Conservation (phyloP, 1,284 basidiomycete species). For the Singerocomus rubriflavus region DNA sequence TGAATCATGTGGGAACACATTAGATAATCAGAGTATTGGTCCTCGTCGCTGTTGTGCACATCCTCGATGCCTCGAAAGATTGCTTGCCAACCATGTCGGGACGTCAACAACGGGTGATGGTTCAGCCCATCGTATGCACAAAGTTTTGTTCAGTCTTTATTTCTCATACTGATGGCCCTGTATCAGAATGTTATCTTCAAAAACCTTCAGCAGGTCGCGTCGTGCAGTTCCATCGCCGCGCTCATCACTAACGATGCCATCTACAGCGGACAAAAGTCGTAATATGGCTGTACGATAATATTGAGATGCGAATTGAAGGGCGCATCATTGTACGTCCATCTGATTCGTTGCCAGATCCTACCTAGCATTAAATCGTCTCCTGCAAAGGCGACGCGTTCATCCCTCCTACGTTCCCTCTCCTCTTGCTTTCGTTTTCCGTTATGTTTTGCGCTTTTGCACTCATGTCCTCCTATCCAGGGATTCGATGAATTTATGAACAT, state of each 20-base stretch:
- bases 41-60: conserved; percentile 20
- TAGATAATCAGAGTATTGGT: conserved; percentile 16
- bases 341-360: conserved; percentile 19
- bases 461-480: conserved; percentile 57
- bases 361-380: conserved; percentile 29
- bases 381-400: conserved; percentile 25
- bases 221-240: not conserved
- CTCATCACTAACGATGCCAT: conserved; percentile 16
- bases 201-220: conserved; percentile 82
- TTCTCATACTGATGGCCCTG: conserved; percentile 16
- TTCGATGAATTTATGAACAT: conserved; percentile 99
- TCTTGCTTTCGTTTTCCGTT: not conserved
- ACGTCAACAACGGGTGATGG: conserved; percentile 94
- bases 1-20: conserved; percentile 23
- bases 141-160: conserved; percentile 7
- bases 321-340: conserved; percentile 82
- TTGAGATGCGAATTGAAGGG: conserved; percentile 96
- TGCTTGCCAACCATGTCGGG: conserved; percentile 69
- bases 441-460: conserved; percentile 6
- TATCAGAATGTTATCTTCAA: conserved; percentile 97
- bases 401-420: not conserved
- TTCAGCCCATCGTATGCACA: conserved; percentile 88
- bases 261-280: conserved; percentile 79
- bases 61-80: conserved; percentile 12
- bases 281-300: conserved; percentile 98